Percentiles rank a stretch among this genome's conserved stretches.
Evolutionary conservation across 108 stramenopile genomes (phyloP).

Genomic region (Cyclotella atomus): DNA sequence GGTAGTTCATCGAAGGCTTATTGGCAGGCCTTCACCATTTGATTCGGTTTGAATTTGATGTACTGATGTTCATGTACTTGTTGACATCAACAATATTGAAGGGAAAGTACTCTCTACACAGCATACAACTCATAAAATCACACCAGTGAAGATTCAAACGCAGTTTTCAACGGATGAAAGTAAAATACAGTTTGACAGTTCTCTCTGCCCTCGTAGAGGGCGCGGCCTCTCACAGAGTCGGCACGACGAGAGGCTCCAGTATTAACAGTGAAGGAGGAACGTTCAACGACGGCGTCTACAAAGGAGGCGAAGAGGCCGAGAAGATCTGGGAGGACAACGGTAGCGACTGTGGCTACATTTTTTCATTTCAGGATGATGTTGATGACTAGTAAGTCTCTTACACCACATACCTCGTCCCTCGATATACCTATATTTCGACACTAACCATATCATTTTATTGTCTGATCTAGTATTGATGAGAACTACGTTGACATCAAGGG

Average conservation of each 20-base stretch:
- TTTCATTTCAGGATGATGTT: constrained; percentile 3
- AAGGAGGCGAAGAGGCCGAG: constrained; percentile 8
- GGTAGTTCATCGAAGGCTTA: not conserved
- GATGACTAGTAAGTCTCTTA: not conserved
- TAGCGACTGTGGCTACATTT: not conserved
- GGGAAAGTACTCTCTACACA: too few species aligned
- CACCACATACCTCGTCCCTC: too few species aligned
- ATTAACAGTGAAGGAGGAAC: not conserved
- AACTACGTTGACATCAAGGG: not conserved
- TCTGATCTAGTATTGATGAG: not conserved
- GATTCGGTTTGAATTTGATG: not conserved
- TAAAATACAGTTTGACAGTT: not conserved
- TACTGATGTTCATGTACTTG: not conserved
- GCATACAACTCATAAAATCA: too few species aligned
- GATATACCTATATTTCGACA: too few species aligned
- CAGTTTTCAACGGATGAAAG: constrained; percentile 1
- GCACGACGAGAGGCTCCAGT: too few species aligned
- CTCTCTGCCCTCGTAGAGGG: not conserved
- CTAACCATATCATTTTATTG: not conserved
- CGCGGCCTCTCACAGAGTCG: too few species aligned
- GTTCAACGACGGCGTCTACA: not conserved
- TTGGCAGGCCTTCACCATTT: not conserved
- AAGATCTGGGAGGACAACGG: constrained; percentile 4
- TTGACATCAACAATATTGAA: not conserved
- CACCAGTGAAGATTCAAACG: not conserved